Evolutionary conservation across 2,329 filamentous ascomycete genomes (phyloP).

Genomic region (Raffaelea ambrosiae): DNA sequence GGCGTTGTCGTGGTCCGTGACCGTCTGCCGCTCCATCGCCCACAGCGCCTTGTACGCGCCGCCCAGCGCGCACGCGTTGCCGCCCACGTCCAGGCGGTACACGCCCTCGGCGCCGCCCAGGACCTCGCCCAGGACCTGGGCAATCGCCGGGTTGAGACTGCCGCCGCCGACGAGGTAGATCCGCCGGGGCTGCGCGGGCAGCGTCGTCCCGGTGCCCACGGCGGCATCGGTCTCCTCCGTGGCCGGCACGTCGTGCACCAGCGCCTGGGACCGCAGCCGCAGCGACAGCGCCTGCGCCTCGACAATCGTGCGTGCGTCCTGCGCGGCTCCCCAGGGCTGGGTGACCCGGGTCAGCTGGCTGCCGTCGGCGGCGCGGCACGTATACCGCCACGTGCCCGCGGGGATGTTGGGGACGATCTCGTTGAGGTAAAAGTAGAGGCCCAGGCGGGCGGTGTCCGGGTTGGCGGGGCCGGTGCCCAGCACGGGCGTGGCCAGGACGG

Average conservation of each 20-base stretch:
- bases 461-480: slow-evolving; percentile 49
- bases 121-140: slow-evolving; percentile 75
- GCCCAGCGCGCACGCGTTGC: slow-evolving; percentile 88
- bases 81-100: slow-evolving; percentile 87
- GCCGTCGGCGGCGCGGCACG: slow-evolving; percentile 44
- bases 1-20: background rate
- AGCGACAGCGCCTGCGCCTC: slow-evolving; percentile 94
- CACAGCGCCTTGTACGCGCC: slow-evolving; percentile 95
- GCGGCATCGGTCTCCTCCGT: background rate
- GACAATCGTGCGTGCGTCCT: slow-evolving; percentile 79
- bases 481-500: slow-evolving; percentile 58
- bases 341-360: slow-evolving; percentile 33
- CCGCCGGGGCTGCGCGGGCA: slow-evolving; percentile 77
- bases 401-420: slow-evolving; percentile 92
- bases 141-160: slow-evolving; percentile 82
- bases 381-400: slow-evolving; percentile 81
- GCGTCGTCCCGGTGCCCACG: slow-evolving; percentile 15
- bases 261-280: slow-evolving; percentile 70
- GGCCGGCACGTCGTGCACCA: slow-evolving; percentile 51
- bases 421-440: slow-evolving; percentile 88
- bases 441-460: slow-evolving; percentile 61
- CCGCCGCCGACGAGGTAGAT: slow-evolving; percentile 95
- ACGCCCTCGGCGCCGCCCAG: slow-evolving; percentile 84
- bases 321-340: slow-evolving; percentile 22
- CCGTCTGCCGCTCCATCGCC: slow-evolving; percentile 60